phyloP scores from a whole-genome alignment of 2,329 filamentous ascomycete genomes.

The Colletotrichum tamarilloi region DNA sequence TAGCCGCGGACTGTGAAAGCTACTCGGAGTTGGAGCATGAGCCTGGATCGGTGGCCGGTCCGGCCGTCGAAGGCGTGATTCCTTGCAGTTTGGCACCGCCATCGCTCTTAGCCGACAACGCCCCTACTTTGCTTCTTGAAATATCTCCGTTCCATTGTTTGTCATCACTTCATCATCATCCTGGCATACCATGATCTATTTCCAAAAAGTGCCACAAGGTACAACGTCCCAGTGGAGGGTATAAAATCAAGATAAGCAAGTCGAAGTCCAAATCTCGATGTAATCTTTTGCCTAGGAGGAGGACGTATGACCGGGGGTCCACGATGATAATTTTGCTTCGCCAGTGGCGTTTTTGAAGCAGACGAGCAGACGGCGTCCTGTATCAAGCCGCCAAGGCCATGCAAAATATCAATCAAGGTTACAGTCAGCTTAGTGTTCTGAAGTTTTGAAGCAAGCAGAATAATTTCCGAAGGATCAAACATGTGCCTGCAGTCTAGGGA shows the following conservation, averaged over 20 bases:
- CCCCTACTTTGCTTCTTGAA: constrained; percentile 18
- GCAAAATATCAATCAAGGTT: constrained; percentile 9
- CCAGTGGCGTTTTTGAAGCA: constrained; percentile 6
- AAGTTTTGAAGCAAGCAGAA: neutral
- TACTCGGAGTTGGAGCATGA: constrained; percentile 17
- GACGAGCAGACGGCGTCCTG: neutral
- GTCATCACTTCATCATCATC: neutral
- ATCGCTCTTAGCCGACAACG: constrained; percentile 7
- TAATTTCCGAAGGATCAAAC: neutral
- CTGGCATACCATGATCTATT: neutral
- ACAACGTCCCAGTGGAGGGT: neutral
- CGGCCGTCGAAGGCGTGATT: constrained; percentile 13
- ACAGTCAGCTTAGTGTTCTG: neutral
- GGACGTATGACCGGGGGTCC: neutral
- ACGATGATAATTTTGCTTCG: neutral
- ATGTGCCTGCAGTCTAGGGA: neutral
- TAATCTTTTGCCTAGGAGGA: neutral
- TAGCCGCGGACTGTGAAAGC: constrained; percentile 12
- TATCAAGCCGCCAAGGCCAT: neutral
- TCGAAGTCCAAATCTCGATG: neutral
- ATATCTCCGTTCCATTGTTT: constrained; percentile 25
- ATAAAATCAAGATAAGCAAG: neutral
- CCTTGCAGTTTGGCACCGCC: constrained; percentile 20
- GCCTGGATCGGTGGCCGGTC: constrained; percentile 10
- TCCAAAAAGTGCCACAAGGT: neutral